Evolutionary conservation across 2,329 filamentous ascomycete species (phyloP).

Genomic region (Phyllosticta citriasiana): DNA sequence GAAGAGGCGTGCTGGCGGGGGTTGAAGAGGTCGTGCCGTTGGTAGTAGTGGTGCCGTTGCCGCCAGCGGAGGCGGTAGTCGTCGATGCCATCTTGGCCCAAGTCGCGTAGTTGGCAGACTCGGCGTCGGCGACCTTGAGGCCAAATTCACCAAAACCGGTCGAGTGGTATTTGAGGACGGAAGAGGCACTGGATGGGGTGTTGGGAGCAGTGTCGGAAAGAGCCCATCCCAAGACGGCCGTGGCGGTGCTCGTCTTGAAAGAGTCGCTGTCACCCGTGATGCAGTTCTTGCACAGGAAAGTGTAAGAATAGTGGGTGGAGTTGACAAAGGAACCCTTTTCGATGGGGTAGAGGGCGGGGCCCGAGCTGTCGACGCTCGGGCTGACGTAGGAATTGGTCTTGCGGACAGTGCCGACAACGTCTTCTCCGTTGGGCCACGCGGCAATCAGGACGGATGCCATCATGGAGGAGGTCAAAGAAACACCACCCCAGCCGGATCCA

Average conservation of each 20-base stretch:
- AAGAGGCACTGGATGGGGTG: slow-evolving; percentile 16
- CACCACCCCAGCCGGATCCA: slow-evolving; percentile 43
- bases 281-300: slow-evolving; percentile 41
- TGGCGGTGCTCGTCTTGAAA: slow-evolving; percentile 15
- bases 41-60: slow-evolving; percentile 15
- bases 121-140: slow-evolving; percentile 19
- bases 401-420: slow-evolving; percentile 38
- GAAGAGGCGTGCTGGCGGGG: slow-evolving; percentile 1
- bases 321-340: slow-evolving; percentile 44
- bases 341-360: slow-evolving; percentile 36
- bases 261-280: slow-evolving; percentile 21
- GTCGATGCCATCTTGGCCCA: slow-evolving; percentile 25
- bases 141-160: slow-evolving; percentile 26
- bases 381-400: slow-evolving; percentile 39
- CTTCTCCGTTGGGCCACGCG: slow-evolving; percentile 42
- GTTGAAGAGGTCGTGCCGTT: slow-evolving; percentile 13
- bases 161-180: slow-evolving; percentile 21
- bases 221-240: slow-evolving; percentile 25
- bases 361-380: slow-evolving; percentile 35
- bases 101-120: slow-evolving; percentile 22
- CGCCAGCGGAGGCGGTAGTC: slow-evolving; percentile 14
- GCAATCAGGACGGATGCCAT: slow-evolving; percentile 39
- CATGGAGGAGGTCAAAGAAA: slow-evolving; percentile 42
- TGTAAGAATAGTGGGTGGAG: slow-evolving; percentile 44
- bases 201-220: slow-evolving; percentile 19